Evolutionary conservation across 2,329 filamentous ascomycete genomes (phyloP).

Genomic region (Sporothrix schenckii): DNA sequence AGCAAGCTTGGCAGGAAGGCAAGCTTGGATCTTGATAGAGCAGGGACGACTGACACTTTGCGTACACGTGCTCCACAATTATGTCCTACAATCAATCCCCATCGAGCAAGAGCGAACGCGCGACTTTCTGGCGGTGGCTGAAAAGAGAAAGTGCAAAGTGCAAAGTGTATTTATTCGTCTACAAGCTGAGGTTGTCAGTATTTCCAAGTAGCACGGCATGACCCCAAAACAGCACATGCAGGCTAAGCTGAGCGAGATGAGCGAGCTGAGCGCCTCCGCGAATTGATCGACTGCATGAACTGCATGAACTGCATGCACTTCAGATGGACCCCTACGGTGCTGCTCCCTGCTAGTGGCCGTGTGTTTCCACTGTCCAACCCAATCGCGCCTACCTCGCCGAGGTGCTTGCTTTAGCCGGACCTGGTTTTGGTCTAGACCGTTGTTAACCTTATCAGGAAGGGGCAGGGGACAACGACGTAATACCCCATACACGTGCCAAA

Average conservation of each 20-base stretch:
- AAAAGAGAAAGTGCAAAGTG: too few relatives aligned
- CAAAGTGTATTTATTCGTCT: background rate
- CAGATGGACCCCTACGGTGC: background rate
- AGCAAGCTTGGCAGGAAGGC: constrained; percentile 4
- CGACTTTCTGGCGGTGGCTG: background rate
- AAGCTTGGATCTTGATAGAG: constrained; percentile 20
- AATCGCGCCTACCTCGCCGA: constrained; percentile 11
- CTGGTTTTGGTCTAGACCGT: constrained; percentile 20
- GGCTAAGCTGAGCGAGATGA: background rate
- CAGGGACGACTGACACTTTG: background rate
- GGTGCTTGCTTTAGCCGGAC: constrained; percentile 21
- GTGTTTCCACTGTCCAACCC: background rate
- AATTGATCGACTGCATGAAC: background rate
- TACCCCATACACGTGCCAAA: background rate
- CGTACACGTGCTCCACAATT: background rate
- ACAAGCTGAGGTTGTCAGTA: background rate
- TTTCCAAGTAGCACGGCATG: background rate
- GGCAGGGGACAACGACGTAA: too few relatives aligned
- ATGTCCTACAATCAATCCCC: background rate
- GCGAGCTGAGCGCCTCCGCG: too few relatives aligned
- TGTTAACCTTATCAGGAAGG: constrained; percentile 5
- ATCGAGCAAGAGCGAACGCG: constrained; percentile 3
- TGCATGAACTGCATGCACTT: background rate
- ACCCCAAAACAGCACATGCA: background rate
- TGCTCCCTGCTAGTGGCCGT: background rate